These are phyloP conservation scores for Jasminum sambac DNA, from an alignment of 257 asterid genomes.

Conservation along the genomic window DNA sequence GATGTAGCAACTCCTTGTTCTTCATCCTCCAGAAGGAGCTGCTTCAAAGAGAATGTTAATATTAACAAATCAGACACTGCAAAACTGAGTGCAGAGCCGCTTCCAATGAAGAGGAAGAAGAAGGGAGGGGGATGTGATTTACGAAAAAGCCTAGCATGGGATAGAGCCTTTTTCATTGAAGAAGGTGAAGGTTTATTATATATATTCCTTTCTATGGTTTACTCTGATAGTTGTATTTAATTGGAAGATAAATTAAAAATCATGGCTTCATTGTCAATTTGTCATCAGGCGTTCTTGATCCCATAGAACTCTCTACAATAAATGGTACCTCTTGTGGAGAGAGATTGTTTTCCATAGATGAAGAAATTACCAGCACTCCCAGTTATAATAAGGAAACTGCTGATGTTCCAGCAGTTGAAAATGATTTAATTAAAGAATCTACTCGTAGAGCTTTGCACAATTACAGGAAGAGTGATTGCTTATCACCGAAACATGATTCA, in stretches of 20 bases:
- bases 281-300: conserved; percentile 79
- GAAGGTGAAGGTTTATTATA: conserved; percentile 55
- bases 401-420: conserved; percentile 27
- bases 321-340: conserved; percentile 57
- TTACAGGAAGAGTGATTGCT: conserved; percentile 28
- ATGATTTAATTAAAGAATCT: conserved; percentile 31
- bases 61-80: conserved; percentile 53
- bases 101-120: conserved; percentile 84
- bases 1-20: conserved; percentile 36
- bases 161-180: conserved; percentile 87
- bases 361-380: conserved; percentile 40
- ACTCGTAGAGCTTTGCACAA: conserved; percentile 30
- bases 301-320: conserved; percentile 72
- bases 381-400: conserved; percentile 21
- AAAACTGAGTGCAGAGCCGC: conserved; percentile 67
- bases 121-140: conserved; percentile 67
- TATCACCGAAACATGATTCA: conserved; percentile 38
- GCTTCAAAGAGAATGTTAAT: conserved; percentile 65
- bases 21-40: conserved; percentile 42
- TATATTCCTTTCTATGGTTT: conserved; percentile 11
- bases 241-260: conserved; percentile 2
- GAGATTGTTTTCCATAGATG: conserved; percentile 42
- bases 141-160: conserved; percentile 96
- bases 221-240: conserved; percentile 3
- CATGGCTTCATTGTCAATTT: conserved; percentile 22